Evolutionary conservation across 2,329 filamentous ascomycete species (phyloP).

Genomic region (Teratosphaeria zuluensis): DNA sequence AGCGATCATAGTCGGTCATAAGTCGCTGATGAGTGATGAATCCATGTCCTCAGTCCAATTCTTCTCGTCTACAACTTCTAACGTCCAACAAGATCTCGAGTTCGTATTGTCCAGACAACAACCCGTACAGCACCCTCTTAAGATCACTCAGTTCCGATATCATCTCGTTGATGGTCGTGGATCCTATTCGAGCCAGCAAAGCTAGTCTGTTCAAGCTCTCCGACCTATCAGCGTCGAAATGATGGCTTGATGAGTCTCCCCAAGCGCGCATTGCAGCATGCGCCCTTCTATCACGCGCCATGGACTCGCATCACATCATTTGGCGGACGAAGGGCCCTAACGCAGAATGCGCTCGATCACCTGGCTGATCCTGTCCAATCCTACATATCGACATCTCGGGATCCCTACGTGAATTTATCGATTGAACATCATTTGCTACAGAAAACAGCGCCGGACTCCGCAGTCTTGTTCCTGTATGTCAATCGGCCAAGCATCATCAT

Average conservation of each 20-base stretch:
- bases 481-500: constrained; percentile 84
- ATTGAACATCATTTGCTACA: constrained; percentile 86
- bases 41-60: not conserved
- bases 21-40: not conserved
- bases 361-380: constrained; percentile 29
- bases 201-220: not conserved
- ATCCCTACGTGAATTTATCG: constrained; percentile 85
- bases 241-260: constrained; percentile 22
- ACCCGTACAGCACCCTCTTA: not conserved
- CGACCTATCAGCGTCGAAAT: constrained; percentile 4
- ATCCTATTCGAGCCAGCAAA: not conserved
- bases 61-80: not conserved
- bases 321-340: constrained; percentile 14
- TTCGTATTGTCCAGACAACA: not conserved
- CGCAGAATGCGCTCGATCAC: constrained; percentile 12
- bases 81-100: not conserved
- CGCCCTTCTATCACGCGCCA: constrained; percentile 2
- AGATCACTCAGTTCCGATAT: not conserved
- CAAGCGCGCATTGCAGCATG: constrained; percentile 14
- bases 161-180: not conserved
- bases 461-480: constrained; percentile 75
- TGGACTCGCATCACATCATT: constrained; percentile 3
- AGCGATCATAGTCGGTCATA: not conserved
- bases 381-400: constrained; percentile 44
- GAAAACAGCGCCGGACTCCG: constrained; percentile 60